Conservation (phyloP, 176 grass and related monocot genomes). For the Melocanna baccifera region DNA sequence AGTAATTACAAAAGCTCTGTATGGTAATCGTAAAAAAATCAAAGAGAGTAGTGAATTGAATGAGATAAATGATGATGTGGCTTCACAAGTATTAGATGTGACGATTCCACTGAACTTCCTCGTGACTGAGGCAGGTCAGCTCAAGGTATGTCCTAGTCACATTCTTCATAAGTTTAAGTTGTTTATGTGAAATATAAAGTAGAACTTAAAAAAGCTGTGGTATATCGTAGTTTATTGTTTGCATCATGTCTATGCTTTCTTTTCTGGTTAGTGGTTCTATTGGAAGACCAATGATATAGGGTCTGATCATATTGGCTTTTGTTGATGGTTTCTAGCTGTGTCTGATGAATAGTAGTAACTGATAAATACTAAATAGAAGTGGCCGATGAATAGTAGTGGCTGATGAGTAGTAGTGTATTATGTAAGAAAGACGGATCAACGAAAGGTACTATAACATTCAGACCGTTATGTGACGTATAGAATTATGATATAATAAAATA, state of each 20-base stretch:
- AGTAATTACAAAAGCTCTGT: constrained; percentile 79
- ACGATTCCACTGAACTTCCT: constrained; percentile 89
- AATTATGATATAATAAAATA: too few species aligned
- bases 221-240: not conserved
- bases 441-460: too few species aligned
- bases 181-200: constrained; percentile 19
- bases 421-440: too few species aligned
- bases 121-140: constrained; percentile 71
- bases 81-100: constrained; percentile 89
- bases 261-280: constrained; percentile 5
- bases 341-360: too few species aligned
- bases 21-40: constrained; percentile 52
- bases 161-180: constrained; percentile 13
- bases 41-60: constrained; percentile 46
- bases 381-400: too few species aligned
- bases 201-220: not conserved
- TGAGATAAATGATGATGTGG: constrained; percentile 58
- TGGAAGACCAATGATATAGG: not conserved
- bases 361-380: too few species aligned
- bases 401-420: too few species aligned
- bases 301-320: too few species aligned
- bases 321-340: too few species aligned
- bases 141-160: constrained; percentile 64
- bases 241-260: not conserved
- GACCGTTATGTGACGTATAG: too few species aligned